Evolutionary conservation across 805 yeast genomes (phyloP).

Genomic region (Kockiozyma suomiensis): DNA sequence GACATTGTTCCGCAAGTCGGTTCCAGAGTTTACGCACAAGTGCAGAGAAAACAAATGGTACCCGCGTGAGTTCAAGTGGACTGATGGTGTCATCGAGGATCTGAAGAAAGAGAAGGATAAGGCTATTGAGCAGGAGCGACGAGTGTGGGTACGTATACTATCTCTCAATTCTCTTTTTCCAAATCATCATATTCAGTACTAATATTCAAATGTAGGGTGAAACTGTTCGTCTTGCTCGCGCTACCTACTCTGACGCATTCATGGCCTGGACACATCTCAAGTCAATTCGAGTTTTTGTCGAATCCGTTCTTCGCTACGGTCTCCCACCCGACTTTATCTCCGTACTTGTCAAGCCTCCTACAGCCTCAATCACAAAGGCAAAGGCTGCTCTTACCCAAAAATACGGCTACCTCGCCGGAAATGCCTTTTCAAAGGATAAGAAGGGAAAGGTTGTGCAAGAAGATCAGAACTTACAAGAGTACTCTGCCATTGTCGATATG

Average conservation of each 20-base stretch:
- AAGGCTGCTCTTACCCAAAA: slow-evolving; percentile 70
- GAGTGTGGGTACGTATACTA: slow-evolving; percentile 45
- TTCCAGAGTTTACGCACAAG: slow-evolving; percentile 65
- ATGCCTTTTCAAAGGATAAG: slow-evolving; percentile 72
- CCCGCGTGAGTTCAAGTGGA: slow-evolving; percentile 88
- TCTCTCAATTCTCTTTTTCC: not conserved
- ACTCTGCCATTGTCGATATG: slow-evolving; percentile 88
- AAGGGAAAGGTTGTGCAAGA: slow-evolving; percentile 64
- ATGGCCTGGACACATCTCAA: slow-evolving; percentile 90
- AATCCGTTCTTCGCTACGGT: slow-evolving; percentile 92
- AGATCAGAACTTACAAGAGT: slow-evolving; percentile 73
- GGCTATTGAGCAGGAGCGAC: slow-evolving; percentile 73
- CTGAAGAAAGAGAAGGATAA: slow-evolving; percentile 77
- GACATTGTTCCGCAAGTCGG: slow-evolving; percentile 81
- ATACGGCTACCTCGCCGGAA: slow-evolving; percentile 90
- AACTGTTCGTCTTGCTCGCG: slow-evolving; percentile 75
- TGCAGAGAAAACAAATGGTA: slow-evolving; percentile 86
- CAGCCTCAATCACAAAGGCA: slow-evolving; percentile 54
- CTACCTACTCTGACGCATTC: slow-evolving; percentile 87
- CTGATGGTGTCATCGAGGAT: slow-evolving; percentile 71
- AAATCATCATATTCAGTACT: slow-evolving; percentile 36
- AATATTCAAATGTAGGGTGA: too few species aligned
- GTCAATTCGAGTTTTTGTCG: slow-evolving; percentile 84
- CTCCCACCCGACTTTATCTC: slow-evolving; percentile 87
- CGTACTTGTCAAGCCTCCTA: slow-evolving; percentile 47